phyloP scores from a whole-genome alignment of 768 basidiomycete species.

The Kwoniella newhampshirensis region DNA sequence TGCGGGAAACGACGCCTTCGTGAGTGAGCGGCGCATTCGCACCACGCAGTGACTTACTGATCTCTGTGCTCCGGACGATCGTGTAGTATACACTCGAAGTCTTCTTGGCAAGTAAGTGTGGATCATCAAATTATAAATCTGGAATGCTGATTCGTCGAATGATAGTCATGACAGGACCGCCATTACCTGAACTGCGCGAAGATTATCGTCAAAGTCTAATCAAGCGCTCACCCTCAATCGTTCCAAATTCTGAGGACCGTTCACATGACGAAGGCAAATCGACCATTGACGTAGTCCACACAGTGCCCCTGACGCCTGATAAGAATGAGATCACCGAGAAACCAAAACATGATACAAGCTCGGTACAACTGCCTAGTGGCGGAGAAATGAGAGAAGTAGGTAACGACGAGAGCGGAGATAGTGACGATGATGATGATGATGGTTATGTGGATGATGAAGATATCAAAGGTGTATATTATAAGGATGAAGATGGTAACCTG shows the following conservation, averaged over 20 bases:
- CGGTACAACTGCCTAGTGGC: not conserved
- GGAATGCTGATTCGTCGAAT: constrained; percentile 12
- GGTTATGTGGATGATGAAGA: constrained; percentile 29
- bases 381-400: not conserved
- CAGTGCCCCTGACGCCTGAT: not conserved
- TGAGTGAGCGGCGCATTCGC: constrained; percentile 33
- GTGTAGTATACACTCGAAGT: constrained; percentile 38
- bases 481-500: constrained; percentile 30
- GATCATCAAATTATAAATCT: not conserved
- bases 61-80: constrained; percentile 6
- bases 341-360: not conserved
- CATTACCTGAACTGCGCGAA: constrained; percentile 32
- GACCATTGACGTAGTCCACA: not conserved
- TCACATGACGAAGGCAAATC: too few relatives aligned
- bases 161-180: constrained; percentile 27
- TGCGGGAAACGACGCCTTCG: constrained; percentile 46
- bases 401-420: not conserved
- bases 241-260: too few relatives aligned
- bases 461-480: constrained; percentile 36
- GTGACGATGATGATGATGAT: constrained; percentile 22
- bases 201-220: constrained; percentile 12
- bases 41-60: too few relatives aligned
- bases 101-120: constrained; percentile 39
- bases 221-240: too few relatives aligned
- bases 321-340: not conserved